Evolutionary conservation across 805 yeast species (phyloP).

Genomic region (Lipomyces chichibuensis): DNA sequence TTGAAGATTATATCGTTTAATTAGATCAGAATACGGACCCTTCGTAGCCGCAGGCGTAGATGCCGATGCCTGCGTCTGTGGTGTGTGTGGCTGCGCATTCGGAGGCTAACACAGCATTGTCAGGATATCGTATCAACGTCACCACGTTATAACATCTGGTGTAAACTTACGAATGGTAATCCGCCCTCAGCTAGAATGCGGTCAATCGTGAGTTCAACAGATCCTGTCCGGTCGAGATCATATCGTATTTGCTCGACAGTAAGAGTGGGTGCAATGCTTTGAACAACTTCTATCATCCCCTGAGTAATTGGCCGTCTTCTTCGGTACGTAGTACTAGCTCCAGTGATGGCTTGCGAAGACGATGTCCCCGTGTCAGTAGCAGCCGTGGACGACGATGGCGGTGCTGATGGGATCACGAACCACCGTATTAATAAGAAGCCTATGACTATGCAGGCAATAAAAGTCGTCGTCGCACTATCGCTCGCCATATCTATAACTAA

Average conservation of each 20-base stretch:
- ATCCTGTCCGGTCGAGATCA: constrained; percentile 76
- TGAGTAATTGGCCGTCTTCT: constrained; percentile 43
- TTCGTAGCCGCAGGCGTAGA: constrained; percentile 30
- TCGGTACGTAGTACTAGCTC: neutral
- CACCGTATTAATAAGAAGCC: constrained; percentile 37
- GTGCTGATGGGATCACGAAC: constrained; percentile 19
- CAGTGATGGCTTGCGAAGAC: constrained; percentile 4
- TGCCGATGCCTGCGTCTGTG: constrained; percentile 4
- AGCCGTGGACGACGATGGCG: constrained; percentile 10
- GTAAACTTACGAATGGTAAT: constrained; percentile 49
- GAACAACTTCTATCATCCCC: constrained; percentile 81
- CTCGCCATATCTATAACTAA: constrained; percentile 19
- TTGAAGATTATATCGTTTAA: constrained; percentile 29
- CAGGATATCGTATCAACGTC: neutral
- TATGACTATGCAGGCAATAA: constrained; percentile 34
- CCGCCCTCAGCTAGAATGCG: constrained; percentile 63
- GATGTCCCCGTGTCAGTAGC: constrained; percentile 10
- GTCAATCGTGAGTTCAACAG: constrained; percentile 79
- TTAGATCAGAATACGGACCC: constrained; percentile 22
- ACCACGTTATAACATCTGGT: neutral
- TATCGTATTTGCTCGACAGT: constrained; percentile 69
- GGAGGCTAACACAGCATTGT: constrained; percentile 16
- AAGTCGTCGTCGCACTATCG: constrained; percentile 35
- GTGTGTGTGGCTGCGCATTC: constrained; percentile 5
- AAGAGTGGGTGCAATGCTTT: constrained; percentile 75